Base-by-base conservation (phyloP, 2,329 filamentous ascomycete genomes). In the Aspergillus intermedius region DNA sequence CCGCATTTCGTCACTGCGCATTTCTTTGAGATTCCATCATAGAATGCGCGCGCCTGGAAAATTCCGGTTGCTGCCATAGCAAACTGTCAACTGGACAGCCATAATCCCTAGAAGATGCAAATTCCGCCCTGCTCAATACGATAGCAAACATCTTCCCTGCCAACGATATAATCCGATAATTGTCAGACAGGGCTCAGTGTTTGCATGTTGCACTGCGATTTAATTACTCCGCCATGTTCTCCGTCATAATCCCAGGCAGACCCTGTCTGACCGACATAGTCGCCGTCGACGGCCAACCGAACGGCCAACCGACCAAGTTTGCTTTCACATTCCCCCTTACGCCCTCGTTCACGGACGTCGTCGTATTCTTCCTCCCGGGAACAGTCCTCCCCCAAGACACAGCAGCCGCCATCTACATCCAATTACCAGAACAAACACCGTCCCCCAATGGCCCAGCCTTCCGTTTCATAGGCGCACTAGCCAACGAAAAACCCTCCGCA, bases 361-460 rank as follows among this genome's bases (percentile, higher is more conserved):
- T 90, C 60, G 83, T 97, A 49, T 95, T 97, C 73, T 77, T 96
- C 32, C 80, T 96, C 1, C 94, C 93, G 0, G 86, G 85, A 40
- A 77, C 86, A 8, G 69, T 78, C 8, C 77, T 98, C 0, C 91
- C 91, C 0, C 75, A 79, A 3, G 80, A 82, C 57, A 87, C 87
- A 17, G 91, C 89, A 4, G 93, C 91, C 12, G 88, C 90, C 42
- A 91, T 98, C 54, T 97, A 96, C 72, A 80, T 95, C 43, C 86
- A 91, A 55, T 73, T 86, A n/a, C 80, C 82, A 1, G 74, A 73
- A 32, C 69, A 56, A 30, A 51, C 62, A 47, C 34, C 57, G 43
- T 50, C 50, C 40, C 41, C 59, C 51, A 50, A 68, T 37, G 60
- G 65, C 3, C 73, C 78, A 1, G 80, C 84, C 42, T 95, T 95